Conservation (phyloP, 1,284 basidiomycete species). For the Cryptococcus sp. region DNA sequence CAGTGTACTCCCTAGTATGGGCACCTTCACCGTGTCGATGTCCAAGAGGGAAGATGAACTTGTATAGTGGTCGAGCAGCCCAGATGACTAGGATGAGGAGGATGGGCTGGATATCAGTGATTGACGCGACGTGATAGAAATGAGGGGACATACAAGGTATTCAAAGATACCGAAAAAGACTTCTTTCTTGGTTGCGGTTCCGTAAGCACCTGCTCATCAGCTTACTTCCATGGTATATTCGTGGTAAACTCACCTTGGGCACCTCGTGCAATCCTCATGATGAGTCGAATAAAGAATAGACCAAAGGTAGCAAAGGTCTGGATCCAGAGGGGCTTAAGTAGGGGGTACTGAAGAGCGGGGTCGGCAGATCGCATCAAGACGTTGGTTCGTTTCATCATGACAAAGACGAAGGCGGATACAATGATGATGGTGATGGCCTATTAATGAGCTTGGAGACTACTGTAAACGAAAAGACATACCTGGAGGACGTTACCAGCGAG, state of each 20-base stretch:
- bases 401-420: conserved; percentile 33
- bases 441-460: background rate
- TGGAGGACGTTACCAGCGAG: conserved; percentile 25
- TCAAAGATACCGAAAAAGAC: conserved; percentile 29
- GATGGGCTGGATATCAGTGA: conserved; percentile 15
- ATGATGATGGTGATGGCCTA: conserved; percentile 16
- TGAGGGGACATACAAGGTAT: conserved; percentile 14
- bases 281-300: conserved; percentile 26
- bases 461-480: conserved; percentile 8
- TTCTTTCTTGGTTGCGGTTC: conserved; percentile 23
- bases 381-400: conserved; percentile 20
- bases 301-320: conserved; percentile 21
- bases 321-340: conserved; percentile 14
- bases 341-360: conserved; percentile 18
- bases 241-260: conserved; percentile 22
- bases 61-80: conserved; percentile 24
- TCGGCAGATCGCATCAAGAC: conserved; percentile 11
- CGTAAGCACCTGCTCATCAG: conserved; percentile 19
- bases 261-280: conserved; percentile 27
- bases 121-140: background rate
- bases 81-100: conserved; percentile 25
- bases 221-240: background rate
- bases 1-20: conserved; percentile 10
- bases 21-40: conserved; percentile 20
- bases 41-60: conserved; percentile 26